A percentile compares a stretch with the other conserved stretches of the same genome.
Evolutionary conservation across 108 stramenopile species (phyloP).

Genomic region (Nitzschia sp.): DNA sequence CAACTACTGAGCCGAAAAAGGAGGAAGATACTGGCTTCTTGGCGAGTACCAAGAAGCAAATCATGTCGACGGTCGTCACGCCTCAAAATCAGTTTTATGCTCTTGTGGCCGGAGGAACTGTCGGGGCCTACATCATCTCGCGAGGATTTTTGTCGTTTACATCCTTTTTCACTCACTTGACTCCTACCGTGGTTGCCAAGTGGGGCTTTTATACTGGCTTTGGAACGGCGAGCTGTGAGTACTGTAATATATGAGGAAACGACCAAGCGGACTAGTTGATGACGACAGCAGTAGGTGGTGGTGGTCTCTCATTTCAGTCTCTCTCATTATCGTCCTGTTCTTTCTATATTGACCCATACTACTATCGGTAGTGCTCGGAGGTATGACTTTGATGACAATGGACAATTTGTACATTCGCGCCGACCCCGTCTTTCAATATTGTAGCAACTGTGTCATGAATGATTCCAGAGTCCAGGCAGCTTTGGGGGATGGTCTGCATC

Average conservation of each 20-base stretch:
- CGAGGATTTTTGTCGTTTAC: conserved; percentile 30
- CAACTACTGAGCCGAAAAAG: background rate
- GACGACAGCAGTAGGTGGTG: no score
- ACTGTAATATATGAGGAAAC: background rate
- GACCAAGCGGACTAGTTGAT: no score
- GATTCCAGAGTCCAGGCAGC: conserved; percentile 19
- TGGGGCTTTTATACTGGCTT: conserved; percentile 48
- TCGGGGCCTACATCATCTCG: conserved; percentile 29
- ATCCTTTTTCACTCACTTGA: conserved; percentile 42
- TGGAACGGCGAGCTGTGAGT: conserved; percentile 33
- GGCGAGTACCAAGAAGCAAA: conserved; percentile 11
- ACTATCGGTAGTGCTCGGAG: conserved; percentile 24
- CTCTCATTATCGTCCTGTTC: background rate
- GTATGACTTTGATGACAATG: conserved; percentile 10
- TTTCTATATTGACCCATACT: background rate
- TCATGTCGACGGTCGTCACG: conserved; percentile 16
- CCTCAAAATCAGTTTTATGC: conserved; percentile 42
- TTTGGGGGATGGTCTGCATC: conserved; percentile 34
- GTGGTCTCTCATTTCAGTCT: no score
- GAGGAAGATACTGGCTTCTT: conserved; percentile 2
- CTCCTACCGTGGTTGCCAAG: conserved; percentile 35
- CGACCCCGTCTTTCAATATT: conserved; percentile 44
- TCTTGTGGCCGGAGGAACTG: conserved; percentile 32
- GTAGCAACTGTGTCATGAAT: conserved; percentile 23
- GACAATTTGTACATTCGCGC: conserved; percentile 45